Conservation (phyloP, 257 asterid genomes). For the Misopates orontium region DNA sequence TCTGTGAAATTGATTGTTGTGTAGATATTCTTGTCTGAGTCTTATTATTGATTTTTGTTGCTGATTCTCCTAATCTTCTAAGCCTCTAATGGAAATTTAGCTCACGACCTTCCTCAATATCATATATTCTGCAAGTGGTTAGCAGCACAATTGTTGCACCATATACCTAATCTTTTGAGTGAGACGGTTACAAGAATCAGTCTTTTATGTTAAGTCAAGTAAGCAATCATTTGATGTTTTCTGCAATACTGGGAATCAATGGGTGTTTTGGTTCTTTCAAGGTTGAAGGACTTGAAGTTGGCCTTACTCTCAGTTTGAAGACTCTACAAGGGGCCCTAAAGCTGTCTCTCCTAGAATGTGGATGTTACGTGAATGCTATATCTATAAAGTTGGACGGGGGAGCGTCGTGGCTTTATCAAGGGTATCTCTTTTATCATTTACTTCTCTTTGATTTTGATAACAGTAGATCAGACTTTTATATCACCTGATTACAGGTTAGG, state of each 20-base stretch:
- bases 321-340: conserved; percentile 64
- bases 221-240: not conserved
- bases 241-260: conserved; percentile 21
- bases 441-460: conserved; percentile 17
- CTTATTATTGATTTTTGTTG: not conserved
- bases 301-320: conserved; percentile 61
- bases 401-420: conserved; percentile 98
- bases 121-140: not conserved
- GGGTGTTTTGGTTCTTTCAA: conserved; percentile 33
- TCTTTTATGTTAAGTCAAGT: conserved; percentile 21
- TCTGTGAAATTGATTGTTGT: not conserved
- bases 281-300: conserved; percentile 88
- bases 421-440: conserved; percentile 44
- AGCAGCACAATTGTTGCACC: not conserved
- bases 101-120: not conserved
- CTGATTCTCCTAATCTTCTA: not conserved
- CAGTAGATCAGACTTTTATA: not conserved
- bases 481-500: not conserved
- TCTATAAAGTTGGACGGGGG: conserved; percentile 84
- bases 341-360: conserved; percentile 75
- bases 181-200: not conserved
- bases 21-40: not conserved
- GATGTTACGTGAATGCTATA: conserved; percentile 69
- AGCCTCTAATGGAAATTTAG: not conserved
- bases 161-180: not conserved